Percentiles rank a stretch among this genome's conserved stretches.
These are phyloP conservation scores for Pythium oligandrum DNA, from an alignment of 352 stramenopile species.

Conservation along the genomic window DNA sequence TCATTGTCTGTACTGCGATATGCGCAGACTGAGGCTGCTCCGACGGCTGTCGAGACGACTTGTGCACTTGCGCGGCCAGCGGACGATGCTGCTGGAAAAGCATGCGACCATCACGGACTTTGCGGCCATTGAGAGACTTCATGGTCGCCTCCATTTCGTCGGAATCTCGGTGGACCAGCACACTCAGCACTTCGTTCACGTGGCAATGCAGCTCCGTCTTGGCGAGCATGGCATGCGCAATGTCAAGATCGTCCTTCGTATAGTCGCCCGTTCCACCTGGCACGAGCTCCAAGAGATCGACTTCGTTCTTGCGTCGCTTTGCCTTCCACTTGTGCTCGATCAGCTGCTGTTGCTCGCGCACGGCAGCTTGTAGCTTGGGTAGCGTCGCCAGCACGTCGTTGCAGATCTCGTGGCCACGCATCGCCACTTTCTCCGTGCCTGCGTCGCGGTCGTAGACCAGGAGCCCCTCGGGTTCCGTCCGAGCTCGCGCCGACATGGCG, in stretches of 20 bases:
- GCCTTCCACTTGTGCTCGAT: conserved; percentile 23
- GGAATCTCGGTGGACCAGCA: background rate
- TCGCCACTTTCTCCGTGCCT: too few species aligned
- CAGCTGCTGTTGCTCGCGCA: conserved; percentile 15
- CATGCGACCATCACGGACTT: too few species aligned
- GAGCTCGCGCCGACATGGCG: background rate
- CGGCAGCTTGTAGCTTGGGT: conserved; percentile 27
- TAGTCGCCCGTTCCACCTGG: conserved; percentile 12
- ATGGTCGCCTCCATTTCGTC: too few species aligned
- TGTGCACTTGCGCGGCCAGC: too few species aligned
- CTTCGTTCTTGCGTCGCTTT: conserved; percentile 13
- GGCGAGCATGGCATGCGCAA: conserved; percentile 14
- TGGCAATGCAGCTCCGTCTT: conserved; percentile 1
- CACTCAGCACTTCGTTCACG: conserved; percentile 2
- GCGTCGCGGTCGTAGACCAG: too few species aligned
- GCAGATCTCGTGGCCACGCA: conserved; percentile 22
- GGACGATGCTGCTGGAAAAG: too few species aligned
- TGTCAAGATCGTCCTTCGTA: conserved; percentile 26
- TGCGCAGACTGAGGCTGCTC: background rate
- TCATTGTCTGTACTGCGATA: conserved; percentile 13
- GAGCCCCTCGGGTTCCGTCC: background rate
- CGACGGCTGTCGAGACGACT: too few species aligned
- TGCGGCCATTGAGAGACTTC: too few species aligned
- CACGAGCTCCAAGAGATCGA: conserved; percentile 31
- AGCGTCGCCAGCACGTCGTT: conserved; percentile 36